Evolutionary conservation across 78 protist species (phyloP), one percentile per base, ranked within the genome.

Genomic region (Trichosphaerium sp.): DNA sequence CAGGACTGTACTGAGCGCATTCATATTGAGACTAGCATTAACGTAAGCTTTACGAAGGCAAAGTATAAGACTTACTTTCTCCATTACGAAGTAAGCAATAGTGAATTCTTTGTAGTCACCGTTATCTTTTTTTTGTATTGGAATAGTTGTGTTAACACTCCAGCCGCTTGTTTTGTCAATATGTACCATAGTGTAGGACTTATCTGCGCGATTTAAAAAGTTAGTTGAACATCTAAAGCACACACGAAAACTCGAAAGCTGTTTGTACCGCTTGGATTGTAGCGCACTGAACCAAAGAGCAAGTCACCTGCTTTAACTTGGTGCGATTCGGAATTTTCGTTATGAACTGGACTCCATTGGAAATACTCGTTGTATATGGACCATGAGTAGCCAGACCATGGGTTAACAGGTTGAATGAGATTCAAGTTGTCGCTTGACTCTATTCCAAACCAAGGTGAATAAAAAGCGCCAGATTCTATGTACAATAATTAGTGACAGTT

Each of bases 361-460:
- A 58, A 71, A 40, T 71, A 56, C 43, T 69, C 74, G 3, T 8
- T 35, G 64, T 52, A 52, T 31, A 25, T 4, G 10, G 34, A 4
- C 72, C 71, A 74, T 12, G 6, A 4, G 31, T 1, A 8, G 62
- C 83, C 74, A 2, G 28, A 3, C 76, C 75, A 76, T n/a, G 83
- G 83, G 74, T 76, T 76, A 51, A 76, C 83, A 12, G 83, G 74
- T 57, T 76, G 83, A 69, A 76, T 48, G 48, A 76, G 69, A 75
- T 76, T 76, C 32, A 69, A 44, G 83, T 76, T 76, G 83, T 76
- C 83, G 1, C 70, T 18, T 14, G 75, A 21, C 39, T 76, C 83
- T 12, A 67, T 58, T n/a, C 75, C 74, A n/a, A 66, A 66, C 81
- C 81, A 70, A 5, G 75, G 63, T 3, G 59, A 48, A 26, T 28